Base-by-base conservation (phyloP, 2,329 filamentous ascomycete genomes). In the Malbranchea zuffiana region DNA sequence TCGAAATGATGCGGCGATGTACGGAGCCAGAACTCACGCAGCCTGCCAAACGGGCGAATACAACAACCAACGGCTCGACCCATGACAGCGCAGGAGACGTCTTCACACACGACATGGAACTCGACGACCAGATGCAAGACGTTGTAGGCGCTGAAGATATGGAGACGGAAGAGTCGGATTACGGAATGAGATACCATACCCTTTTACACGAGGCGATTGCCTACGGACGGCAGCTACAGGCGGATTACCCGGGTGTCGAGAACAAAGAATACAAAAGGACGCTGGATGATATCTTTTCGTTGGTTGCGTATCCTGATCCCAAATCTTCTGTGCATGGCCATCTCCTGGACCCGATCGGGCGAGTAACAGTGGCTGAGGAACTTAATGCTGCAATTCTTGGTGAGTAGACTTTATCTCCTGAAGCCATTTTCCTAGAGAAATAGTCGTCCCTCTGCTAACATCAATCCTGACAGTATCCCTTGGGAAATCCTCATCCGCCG, bases 371-470 rank as follows among this genome's bases (percentile, higher is more conserved):
- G 26, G 87, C 87, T 6, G 90, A 98, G 63, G 87, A 94, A 58
- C 67, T 98, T 39, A 96, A 96, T 59, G 83, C 84, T 43, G 87
- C 85, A 31, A 94, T 98, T 50, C 60, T 98, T 42, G 77, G 86
- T 93, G 66, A 65, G 78, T 69, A 12, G 29, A 7, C 25, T n/a
- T n/a, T n/a, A n/a, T n/a, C n/a, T n/a, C n/a, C n/a, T 54, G 15
- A 17, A 12, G 23, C 18, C 33, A 24, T 41, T 17, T 34, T n/a
- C n/a, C 32, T 35, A 28, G n/a, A n/a, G n/a, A n/a, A n/a, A n/a
- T n/a, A n/a, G n/a, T n/a, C n/a, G n/a, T 41, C 16, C 15, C 20
- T n/a, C 40, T 33, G 17, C 34, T 40, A 23, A 18, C 39, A 43
- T 49, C 52, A 61, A 48, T 62, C 49, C 13, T 35, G n/a, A 18